Evolutionary conservation across 2,329 filamentous ascomycete genomes (phyloP).

Genomic region (Calonectria montana): DNA sequence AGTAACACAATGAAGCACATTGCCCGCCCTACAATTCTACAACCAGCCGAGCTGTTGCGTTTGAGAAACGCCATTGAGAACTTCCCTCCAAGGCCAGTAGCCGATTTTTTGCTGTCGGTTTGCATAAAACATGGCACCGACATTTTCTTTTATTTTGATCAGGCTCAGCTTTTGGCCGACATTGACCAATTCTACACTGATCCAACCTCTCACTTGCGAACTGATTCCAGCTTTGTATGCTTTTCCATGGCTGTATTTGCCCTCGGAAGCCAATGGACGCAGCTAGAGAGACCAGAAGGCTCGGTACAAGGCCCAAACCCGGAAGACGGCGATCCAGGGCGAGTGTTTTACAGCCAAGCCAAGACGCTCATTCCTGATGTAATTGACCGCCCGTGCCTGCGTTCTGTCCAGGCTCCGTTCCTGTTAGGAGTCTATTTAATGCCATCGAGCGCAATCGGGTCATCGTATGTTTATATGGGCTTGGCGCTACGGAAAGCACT

Average conservation of each 20-base stretch:
- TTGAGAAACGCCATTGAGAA: slow-evolving; percentile 35
- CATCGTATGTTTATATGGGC: slow-evolving; percentile 48
- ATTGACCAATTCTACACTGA: slow-evolving; percentile 42
- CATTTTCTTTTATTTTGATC: slow-evolving; percentile 46
- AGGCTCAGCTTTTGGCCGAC: slow-evolving; percentile 38
- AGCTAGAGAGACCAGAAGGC: slow-evolving; percentile 40
- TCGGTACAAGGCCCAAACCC: neutral
- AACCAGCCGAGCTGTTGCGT: slow-evolving; percentile 32
- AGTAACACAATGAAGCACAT: slow-evolving; percentile 18
- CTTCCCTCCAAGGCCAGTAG: slow-evolving; percentile 42
- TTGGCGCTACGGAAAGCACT: slow-evolving; percentile 44
- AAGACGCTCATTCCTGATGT: slow-evolving; percentile 46
- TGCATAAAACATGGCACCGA: slow-evolving; percentile 44
- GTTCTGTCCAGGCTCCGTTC: slow-evolving; percentile 48
- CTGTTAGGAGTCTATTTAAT: slow-evolving; percentile 50
- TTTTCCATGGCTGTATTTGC: slow-evolving; percentile 43
- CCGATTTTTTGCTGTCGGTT: slow-evolving; percentile 44
- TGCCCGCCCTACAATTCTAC: slow-evolving; percentile 21
- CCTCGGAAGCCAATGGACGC: slow-evolving; percentile 49
- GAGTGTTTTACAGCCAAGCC: slow-evolving; percentile 45
- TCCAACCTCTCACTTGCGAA: slow-evolving; percentile 27
- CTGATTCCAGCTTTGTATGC: slow-evolving; percentile 42
- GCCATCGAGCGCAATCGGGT: slow-evolving; percentile 48
- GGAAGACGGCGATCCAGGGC: slow-evolving; percentile 41
- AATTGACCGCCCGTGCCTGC: slow-evolving; percentile 46